Base-by-base conservation (phyloP, 345 rosid species). In the Eucalyptus tenuipes region DNA sequence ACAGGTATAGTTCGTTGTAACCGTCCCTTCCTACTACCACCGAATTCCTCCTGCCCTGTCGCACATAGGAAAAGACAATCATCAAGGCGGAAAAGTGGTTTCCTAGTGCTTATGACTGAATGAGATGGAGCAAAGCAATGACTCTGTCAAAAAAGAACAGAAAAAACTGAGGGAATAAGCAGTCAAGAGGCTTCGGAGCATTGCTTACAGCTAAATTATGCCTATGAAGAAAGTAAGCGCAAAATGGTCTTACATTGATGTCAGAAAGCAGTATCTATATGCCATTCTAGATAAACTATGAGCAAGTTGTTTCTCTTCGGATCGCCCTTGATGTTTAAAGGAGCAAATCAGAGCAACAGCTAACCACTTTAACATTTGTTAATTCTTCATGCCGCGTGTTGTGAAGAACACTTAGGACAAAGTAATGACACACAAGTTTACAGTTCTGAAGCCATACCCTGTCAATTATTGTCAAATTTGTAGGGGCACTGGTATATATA, bases 1-100 rank as follows among this genome's bases (percentile, higher is more conserved):
- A 93, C 87, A 97, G 88, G 89, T 97, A 97, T 71, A 96, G 89
- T 92, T 96, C 99, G 45, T 95, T 92, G 50, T 96, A 95, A 13
- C 98, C 98, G 8, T 91, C 93, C 90, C 98, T 92, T 89, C 96
- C 95, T 66, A 95, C 90, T 33, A 88, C 91, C 53, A 97, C 94
- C 8, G 99, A 96, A 94, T 96, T 96, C 88, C 99, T 94, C 92
- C 96, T 93, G 27, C 99, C 98, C 99, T 97, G 93, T 88, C 89
- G 47, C 89, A 90, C 86, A 31, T 18, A 87, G 25, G 48, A 13
- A 85, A 64, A 86, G 47, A 82, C 40, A 55, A 55, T 37, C 52
- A 27, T 55, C 33, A 49, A 11, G 75, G 22, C 75, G 7, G 48
- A 55, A 75, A 75, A 75, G 27, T 22, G 25, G 84, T 37, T 11